Evolutionary conservation across 2,329 filamentous ascomycete genomes (phyloP), one percentile per base, ranked within the genome.

Genomic region (Xylariaceae sp.): DNA sequence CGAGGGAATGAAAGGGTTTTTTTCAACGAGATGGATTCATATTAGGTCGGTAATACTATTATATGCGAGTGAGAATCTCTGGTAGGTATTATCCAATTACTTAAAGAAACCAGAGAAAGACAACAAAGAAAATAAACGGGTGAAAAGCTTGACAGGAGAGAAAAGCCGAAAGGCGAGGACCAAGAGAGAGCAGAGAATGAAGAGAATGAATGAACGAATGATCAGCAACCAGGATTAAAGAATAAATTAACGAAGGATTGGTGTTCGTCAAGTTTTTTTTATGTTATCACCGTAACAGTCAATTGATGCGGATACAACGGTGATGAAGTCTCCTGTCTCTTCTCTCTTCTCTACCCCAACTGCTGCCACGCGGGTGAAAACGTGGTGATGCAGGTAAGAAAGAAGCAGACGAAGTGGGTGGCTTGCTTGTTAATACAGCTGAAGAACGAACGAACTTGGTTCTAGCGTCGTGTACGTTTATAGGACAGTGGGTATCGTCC

Each of bases 21-120:
- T 13, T 9, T 10, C 58, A 67, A 56, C 44, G 66, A 54, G 53
- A 58, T 66, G 51, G 65, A 62, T 52, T 70, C 65, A 53, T 67
- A 62, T 61, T 62, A 47, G 63, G 57, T 55, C 59, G 65, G 51
- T 49, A 61, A 52, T 51, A 65, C 68, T 71, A 11, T 23, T n/a
- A n/a, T 15, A 9, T 30, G n/a, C 47, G 23, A 30, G 23, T 4
- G 23, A 30, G 5, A 1, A 1, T 30, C 23, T 30, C 23, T 30
- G 23, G 23, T 5, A 5, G 23, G 23, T 23, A 23, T 23, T 23
- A 23, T 23, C 23, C 23, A 23, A 23, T 23, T 23, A 23, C 23
- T 23, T 23, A 23, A 23, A 23, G 23, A 23, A 30, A 30, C 23
- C 23, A 30, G 23, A 5, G 23, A 30, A 62, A 30, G 63, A 53